These are phyloP conservation scores for Chaetomiaceae sp. DNA, from an alignment of 2,329 filamentous ascomycete genomes.

Conservation along the genomic window DNA sequence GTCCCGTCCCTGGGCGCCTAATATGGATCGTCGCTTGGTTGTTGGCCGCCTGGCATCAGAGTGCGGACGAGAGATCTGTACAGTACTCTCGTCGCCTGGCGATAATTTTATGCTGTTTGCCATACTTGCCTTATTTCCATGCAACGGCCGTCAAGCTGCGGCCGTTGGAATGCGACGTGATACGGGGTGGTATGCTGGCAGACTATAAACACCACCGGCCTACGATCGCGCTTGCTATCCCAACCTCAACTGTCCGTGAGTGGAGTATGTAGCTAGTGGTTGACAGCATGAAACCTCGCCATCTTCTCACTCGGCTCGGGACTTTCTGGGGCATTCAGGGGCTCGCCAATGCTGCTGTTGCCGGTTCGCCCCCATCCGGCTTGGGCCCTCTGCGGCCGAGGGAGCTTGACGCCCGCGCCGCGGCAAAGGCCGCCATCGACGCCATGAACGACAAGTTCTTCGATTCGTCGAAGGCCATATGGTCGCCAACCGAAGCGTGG, in stretches of 20 bases:
- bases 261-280: background rate
- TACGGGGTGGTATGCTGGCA: background rate
- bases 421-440: conserved; percentile 26
- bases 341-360: background rate
- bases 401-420: conserved; percentile 6
- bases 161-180: background rate
- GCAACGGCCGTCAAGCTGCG: background rate
- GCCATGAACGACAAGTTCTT: conserved; percentile 34
- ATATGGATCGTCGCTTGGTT: background rate
- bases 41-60: background rate
- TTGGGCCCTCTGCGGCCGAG: background rate
- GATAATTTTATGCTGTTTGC: background rate
- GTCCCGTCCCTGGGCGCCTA: too few species aligned
- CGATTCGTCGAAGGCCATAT: conserved; percentile 28
- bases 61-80: background rate
- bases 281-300: background rate
- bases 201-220: background rate
- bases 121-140: background rate
- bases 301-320: background rate
- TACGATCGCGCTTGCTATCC: background rate
- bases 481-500: conserved; percentile 32
- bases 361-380: background rate
- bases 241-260: background rate
- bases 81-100: background rate
- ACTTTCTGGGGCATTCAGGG: background rate